phyloP scores from a whole-genome alignment of 2,329 filamentous ascomycete species.

The Dactylellina haptotyla region DNA sequence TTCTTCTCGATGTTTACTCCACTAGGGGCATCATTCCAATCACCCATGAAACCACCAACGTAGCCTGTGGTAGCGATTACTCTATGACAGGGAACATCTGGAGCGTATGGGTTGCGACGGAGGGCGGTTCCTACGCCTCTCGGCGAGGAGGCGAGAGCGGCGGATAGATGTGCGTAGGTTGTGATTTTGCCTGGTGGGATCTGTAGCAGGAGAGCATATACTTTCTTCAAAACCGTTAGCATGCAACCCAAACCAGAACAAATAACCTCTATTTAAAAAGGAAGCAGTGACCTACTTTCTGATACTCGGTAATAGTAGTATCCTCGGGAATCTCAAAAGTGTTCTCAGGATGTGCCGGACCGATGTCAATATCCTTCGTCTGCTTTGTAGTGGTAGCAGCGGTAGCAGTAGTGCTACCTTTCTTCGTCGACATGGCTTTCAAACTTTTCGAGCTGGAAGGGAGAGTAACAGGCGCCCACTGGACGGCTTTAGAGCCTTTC shows the following conservation, averaged over 20 bases:
- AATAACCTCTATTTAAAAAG: background rate
- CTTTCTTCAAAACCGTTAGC: slow-evolving; percentile 57
- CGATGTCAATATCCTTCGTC: slow-evolving; percentile 8
- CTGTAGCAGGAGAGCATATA: slow-evolving; percentile 78
- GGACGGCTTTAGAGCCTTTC: slow-evolving; percentile 21
- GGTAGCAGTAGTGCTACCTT: background rate
- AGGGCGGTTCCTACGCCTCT: slow-evolving; percentile 81
- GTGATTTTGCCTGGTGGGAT: slow-evolving; percentile 80
- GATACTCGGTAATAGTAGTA: slow-evolving; percentile 27
- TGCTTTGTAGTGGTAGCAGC: no score
- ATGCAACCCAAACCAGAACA: background rate
- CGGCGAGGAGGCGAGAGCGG: slow-evolving; percentile 75
- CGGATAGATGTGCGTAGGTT: slow-evolving; percentile 78
- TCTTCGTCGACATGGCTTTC: background rate
- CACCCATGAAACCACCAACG: slow-evolving; percentile 76
- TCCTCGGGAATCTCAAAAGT: slow-evolving; percentile 36
- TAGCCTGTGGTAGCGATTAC: slow-evolving; percentile 77
- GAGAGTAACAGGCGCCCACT: slow-evolving; percentile 31
- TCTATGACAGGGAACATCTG: slow-evolving; percentile 81
- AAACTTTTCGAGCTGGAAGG: slow-evolving; percentile 19
- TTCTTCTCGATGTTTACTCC: slow-evolving; percentile 74
- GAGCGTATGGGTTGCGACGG: slow-evolving; percentile 79
- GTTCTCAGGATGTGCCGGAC: slow-evolving; percentile 32
- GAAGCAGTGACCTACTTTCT: slow-evolving; percentile 23
- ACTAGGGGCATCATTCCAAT: slow-evolving; percentile 71